Conservation (phyloP, 306 rosid species). For the Glycine soja region DNA sequence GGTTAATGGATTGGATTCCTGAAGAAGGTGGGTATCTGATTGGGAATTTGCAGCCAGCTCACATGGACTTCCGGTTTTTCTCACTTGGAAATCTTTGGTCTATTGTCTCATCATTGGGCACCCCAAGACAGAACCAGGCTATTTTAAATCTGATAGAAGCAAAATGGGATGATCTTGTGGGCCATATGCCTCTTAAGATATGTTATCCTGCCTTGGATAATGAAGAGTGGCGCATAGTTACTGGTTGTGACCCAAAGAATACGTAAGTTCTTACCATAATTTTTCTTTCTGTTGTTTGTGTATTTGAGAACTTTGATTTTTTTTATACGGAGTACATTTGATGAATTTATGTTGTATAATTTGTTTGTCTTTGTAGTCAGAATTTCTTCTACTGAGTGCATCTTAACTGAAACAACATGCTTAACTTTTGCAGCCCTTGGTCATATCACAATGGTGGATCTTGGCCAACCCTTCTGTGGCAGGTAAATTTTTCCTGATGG, state of each 20-base stretch:
- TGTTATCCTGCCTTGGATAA: constrained; percentile 85
- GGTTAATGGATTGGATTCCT: constrained; percentile 99
- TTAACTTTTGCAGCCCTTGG: constrained; percentile 78
- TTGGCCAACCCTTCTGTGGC: constrained; percentile 95
- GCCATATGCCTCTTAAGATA: constrained; percentile 85
- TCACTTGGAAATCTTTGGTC: constrained; percentile 91
- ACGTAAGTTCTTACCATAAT: constrained; percentile 71
- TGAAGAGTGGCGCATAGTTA: constrained; percentile 85
- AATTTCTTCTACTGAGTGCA: constrained; percentile 13
- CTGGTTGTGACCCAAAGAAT: constrained; percentile 91
- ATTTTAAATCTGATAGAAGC: constrained; percentile 78
- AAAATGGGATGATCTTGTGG: constrained; percentile 89
- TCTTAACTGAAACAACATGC: constrained; percentile 36
- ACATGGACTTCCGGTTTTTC: constrained; percentile 92
- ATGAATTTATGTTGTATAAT: not conserved
- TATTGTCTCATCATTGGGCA: constrained; percentile 73
- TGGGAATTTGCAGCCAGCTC: constrained; percentile 97
- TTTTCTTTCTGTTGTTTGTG: not conserved
- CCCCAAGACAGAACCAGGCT: constrained; percentile 74
- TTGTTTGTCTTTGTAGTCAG: constrained; percentile 24
- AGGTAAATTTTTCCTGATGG: constrained; percentile 57
- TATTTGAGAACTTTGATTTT: constrained; percentile 9
- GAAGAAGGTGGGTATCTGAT: constrained; percentile 93
- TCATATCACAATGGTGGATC: constrained; percentile 94
- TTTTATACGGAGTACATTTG: not conserved